A percentile compares a stretch with the other conserved stretches of the same genome.
Conservation (phyloP, 306 rosid species). For the Boehmeria nivea region DNA sequence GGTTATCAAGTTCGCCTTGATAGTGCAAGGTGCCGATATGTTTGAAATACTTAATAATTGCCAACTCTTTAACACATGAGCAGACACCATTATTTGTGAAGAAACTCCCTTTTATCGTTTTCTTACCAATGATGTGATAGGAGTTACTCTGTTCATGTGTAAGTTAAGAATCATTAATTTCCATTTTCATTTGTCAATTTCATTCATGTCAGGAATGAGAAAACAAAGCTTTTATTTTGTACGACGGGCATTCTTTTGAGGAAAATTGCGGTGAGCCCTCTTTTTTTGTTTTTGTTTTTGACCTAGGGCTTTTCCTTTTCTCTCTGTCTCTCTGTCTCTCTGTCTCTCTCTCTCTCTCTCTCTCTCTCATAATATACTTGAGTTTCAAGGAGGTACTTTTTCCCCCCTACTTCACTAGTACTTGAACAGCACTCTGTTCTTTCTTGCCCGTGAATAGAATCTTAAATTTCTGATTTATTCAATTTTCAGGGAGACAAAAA, state of each 20-base stretch:
- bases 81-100: background rate
- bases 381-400: background rate
- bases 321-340: slow-evolving; percentile 14
- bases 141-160: background rate
- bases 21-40: slow-evolving; percentile 68
- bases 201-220: slow-evolving; percentile 56
- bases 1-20: slow-evolving; percentile 99
- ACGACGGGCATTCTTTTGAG: slow-evolving; percentile 95
- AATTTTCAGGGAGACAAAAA: slow-evolving; percentile 64
- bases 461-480: background rate
- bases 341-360: background rate
- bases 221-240: slow-evolving; percentile 87
- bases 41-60: slow-evolving; percentile 10
- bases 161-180: background rate
- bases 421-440: background rate
- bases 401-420: background rate
- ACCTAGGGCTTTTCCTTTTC: slow-evolving; percentile 6
- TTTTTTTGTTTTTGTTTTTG: slow-evolving; percentile 9
- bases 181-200: slow-evolving; percentile 7
- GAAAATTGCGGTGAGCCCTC: slow-evolving; percentile 60
- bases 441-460: background rate
- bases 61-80: background rate
- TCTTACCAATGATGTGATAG: background rate
- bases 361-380: background rate
- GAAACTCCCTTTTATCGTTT: background rate